These are phyloP conservation scores for Pisolithus sp. DNA, from an alignment of 768 basidiomycete genomes.

Conservation along the genomic window DNA sequence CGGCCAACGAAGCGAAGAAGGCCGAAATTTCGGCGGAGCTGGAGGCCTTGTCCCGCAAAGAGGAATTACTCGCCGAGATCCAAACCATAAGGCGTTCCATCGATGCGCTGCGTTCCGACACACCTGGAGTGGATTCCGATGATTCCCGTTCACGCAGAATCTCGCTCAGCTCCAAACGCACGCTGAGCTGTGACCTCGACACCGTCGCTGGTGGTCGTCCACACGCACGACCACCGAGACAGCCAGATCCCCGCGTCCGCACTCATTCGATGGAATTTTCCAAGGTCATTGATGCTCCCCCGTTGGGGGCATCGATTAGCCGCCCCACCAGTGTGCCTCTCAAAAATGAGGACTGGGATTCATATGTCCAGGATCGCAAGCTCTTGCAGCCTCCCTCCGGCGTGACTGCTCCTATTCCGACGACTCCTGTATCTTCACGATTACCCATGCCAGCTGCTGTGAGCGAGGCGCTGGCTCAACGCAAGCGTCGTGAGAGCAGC, in stretches of 20 bases:
- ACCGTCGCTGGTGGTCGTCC: constrained; percentile 43
- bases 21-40: constrained; percentile 37
- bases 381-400: constrained; percentile 80
- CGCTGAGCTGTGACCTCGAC: constrained; percentile 60
- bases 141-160: constrained; percentile 60
- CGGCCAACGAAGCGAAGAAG: constrained; percentile 29
- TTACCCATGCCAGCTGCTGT: constrained; percentile 65
- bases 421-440: constrained; percentile 43
- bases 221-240: constrained; percentile 66
- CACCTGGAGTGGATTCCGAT: constrained; percentile 40
- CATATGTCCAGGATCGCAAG: constrained; percentile 79
- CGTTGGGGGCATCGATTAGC: constrained; percentile 48
- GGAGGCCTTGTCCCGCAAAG: constrained; percentile 55
- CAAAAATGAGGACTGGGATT: constrained; percentile 77
- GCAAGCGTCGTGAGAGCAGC: constrained; percentile 67
- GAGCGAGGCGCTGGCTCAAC: constrained; percentile 61
- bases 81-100: constrained; percentile 75
- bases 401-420: constrained; percentile 69
- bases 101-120: constrained; percentile 66
- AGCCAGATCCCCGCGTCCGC: constrained; percentile 59
- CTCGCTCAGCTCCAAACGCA: constrained; percentile 61
- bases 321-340: constrained; percentile 72
- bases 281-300: constrained; percentile 36
- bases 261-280: constrained; percentile 71
- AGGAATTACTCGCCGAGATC: constrained; percentile 70